Conservation (phyloP, 129 eudicot genomes). For the Chrysanthemum lavandulifolium region DNA sequence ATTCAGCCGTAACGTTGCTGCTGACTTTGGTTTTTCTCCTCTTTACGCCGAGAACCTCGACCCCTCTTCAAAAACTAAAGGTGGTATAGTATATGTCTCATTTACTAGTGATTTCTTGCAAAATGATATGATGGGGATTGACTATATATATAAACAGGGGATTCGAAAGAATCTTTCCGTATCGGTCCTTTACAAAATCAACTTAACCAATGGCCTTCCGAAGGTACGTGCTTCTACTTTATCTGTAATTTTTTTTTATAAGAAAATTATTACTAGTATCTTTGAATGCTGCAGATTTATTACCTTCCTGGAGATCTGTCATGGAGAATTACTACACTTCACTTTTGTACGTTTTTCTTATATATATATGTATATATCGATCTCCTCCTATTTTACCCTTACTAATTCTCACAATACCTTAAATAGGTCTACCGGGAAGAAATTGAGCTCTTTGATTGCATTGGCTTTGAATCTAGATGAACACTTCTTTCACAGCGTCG, state of each 20-base stretch:
- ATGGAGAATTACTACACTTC: conserved; percentile 60
- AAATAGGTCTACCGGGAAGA: conserved; percentile 53
- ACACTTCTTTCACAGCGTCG: conserved; percentile 47
- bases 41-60: conserved; percentile 70
- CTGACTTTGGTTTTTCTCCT: conserved; percentile 52
- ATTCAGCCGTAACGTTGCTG: conserved; percentile 12
- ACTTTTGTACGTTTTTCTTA: conserved; percentile 44
- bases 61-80: conserved; percentile 41
- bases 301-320: conserved; percentile 66
- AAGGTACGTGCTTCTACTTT: conserved; percentile 28
- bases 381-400: no score
- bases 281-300: conserved; percentile 27
- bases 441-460: conserved; percentile 52
- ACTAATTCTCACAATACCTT: background rate
- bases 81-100: conserved; percentile 12
- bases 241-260: no score
- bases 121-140: background rate
- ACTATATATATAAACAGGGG: conserved; percentile 45
- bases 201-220: conserved; percentile 71
- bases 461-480: conserved; percentile 76
- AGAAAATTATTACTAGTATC: conserved; percentile 1
- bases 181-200: conserved; percentile 58
- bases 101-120: no score
- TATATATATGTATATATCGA: no score
- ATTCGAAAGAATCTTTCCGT: conserved; percentile 64